Conservation (phyloP, 140 eudicot genomes). For the Ambrosia hybrid region DNA sequence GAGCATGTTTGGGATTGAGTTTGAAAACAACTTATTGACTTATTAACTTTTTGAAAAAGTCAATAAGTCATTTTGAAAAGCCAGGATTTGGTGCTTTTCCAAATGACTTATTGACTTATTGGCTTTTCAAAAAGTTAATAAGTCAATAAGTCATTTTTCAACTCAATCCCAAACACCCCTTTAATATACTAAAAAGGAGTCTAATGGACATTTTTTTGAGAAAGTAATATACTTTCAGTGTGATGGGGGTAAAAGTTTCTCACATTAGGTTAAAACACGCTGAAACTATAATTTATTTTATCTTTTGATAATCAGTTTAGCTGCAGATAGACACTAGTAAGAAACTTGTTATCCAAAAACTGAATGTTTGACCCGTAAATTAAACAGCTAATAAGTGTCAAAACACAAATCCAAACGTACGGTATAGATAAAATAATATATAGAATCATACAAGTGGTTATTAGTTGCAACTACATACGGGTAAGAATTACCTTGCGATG, state of each 20-base stretch:
- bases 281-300: not conserved
- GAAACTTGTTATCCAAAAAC: not conserved
- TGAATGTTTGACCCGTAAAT: not conserved
- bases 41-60: too few relatives aligned
- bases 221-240: not conserved
- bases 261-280: not conserved
- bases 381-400: conserved; percentile 2
- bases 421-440: not conserved
- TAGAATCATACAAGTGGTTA: not conserved
- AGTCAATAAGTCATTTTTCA: too few relatives aligned
- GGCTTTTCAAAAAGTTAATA: too few relatives aligned
- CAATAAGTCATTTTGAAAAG: too few relatives aligned
- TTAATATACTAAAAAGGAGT: not conserved
- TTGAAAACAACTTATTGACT: too few relatives aligned
- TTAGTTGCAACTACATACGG: conserved; percentile 20
- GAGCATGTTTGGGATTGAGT: too few relatives aligned
- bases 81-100: too few relatives aligned
- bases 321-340: not conserved
- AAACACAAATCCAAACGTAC: not conserved
- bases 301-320: not conserved
- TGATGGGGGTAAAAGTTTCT: not conserved
- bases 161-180: too few relatives aligned
- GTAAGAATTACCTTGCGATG: conserved; percentile 66
- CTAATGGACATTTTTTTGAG: not conserved
- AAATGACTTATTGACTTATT: too few relatives aligned